Base-by-base conservation (phyloP, 805 yeast genomes). In the Saccharomycopsis fodiens region DNA sequence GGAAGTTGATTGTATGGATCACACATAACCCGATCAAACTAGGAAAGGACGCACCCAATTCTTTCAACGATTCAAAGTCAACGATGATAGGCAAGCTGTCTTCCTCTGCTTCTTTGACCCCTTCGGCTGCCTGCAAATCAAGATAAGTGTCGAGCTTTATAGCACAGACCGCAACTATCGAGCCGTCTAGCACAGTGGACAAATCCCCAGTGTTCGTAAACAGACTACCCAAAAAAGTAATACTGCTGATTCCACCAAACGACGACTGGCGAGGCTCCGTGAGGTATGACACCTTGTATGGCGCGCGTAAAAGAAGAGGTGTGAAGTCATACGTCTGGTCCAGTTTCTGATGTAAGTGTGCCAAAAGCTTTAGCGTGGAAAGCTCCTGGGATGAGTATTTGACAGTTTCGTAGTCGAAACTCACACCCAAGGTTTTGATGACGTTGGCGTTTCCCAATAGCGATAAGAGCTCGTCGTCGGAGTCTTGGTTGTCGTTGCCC, bases 311-410 rank as follows among this genome's bases (percentile, higher is more conserved):
- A 3, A 48, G 3, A 19, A 48, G 39, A 31, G 52, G 52, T 13
- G 22, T 15, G 34, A 48, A 48, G 37, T 45, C 22, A 42, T 41
- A 48, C 8, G 13, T 40, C 54, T 53, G 31, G 57, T 48, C 25
- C 61, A 48, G 37, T 62, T 51, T 12, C 32, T 16, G 25, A 20
- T 48, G 52, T 29, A 50, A 50, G 22, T 47, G 45, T 7, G 46
- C n/a, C 22, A 47, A 27, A n/a, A 35, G 30, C 41, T 39, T 37
- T 7, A 50, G 41, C 20, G 41, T 45, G 17, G 44, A 23, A 21
- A 47, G 31, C 27, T 50, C 52, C 19, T 42, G 45, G 4, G 50
- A 34, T 19, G 53, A 45, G 31, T 40, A 42, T 35, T 41, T 50
- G 35, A 41, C 29, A 22, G 23, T 19, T 10, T 23, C 34, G n/a